A percentile compares a stretch with the other conserved stretches of the same genome.
These are phyloP conservation scores for Didymella segeticola DNA, from an alignment of 2,329 filamentous ascomycete genomes.

Conservation along the genomic window DNA sequence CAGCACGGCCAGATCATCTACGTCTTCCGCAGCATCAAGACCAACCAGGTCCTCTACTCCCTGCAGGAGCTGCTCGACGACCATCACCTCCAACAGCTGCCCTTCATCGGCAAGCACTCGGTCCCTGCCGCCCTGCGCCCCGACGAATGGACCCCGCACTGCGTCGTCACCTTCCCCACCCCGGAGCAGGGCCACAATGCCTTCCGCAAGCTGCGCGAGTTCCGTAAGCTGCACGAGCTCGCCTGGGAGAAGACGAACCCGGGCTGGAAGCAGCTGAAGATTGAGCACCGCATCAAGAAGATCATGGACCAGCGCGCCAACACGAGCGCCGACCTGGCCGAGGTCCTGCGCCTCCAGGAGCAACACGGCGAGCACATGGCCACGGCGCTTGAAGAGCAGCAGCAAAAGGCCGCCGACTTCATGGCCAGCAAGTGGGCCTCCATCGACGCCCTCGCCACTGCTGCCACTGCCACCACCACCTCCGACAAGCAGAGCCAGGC, in stretches of 20 bases:
- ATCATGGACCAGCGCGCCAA: slow-evolving; percentile 72
- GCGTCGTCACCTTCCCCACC: slow-evolving; percentile 62
- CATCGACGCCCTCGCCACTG: slow-evolving; percentile 30
- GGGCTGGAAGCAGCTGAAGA: slow-evolving; percentile 53
- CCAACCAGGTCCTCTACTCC: slow-evolving; percentile 70
- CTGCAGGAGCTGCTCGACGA: slow-evolving; percentile 62
- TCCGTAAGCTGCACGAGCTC: slow-evolving; percentile 64
- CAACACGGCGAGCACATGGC: slow-evolving; percentile 37
- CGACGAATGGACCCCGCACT: slow-evolving; percentile 69
- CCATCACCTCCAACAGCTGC: slow-evolving; percentile 63
- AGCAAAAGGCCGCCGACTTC: slow-evolving; percentile 21
- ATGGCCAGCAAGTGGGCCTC: slow-evolving; percentile 36
- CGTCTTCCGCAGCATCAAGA: slow-evolving; percentile 66
- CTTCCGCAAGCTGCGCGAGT: slow-evolving; percentile 66
- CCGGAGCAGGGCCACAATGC: slow-evolving; percentile 59
- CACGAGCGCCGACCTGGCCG: slow-evolving; percentile 65
- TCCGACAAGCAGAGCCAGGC: slow-evolving; percentile 19
- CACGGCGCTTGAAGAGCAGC: slow-evolving; percentile 23
- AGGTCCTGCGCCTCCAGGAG: slow-evolving; percentile 60
- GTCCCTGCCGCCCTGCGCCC: slow-evolving; percentile 64
- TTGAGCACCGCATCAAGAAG: slow-evolving; percentile 58
- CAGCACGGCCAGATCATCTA: slow-evolving; percentile 66
- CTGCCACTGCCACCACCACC: slow-evolving; percentile 30
- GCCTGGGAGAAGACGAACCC: slow-evolving; percentile 54
- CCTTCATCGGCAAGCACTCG: slow-evolving; percentile 70